phyloP scores from a whole-genome alignment of 1,284 basidiomycete species.

The Ustilago loliicola region DNA sequence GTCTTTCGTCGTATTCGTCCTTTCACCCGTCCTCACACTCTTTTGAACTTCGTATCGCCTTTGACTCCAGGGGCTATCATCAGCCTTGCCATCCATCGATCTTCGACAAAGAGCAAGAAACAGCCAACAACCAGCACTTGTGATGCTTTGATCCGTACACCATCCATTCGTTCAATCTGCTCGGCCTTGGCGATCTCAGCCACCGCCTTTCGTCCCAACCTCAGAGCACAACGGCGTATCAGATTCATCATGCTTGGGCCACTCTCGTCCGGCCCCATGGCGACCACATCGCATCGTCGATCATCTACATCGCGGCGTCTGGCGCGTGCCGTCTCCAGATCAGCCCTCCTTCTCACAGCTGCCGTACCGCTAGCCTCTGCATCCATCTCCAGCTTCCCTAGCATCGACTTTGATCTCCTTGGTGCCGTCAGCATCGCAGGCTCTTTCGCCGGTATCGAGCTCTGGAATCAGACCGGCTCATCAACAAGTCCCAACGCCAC shows the following conservation, averaged over 20 bases:
- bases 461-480: slow-evolving; percentile 55
- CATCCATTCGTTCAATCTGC: background rate
- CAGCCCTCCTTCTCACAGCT: slow-evolving; percentile 37
- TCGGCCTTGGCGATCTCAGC: background rate
- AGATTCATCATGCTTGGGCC: slow-evolving; percentile 8
- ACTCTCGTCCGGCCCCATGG: slow-evolving; percentile 10
- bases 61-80: background rate
- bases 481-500: slow-evolving; percentile 48
- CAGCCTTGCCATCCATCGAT: background rate
- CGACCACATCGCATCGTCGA: slow-evolving; percentile 18
- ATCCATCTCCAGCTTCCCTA: slow-evolving; percentile 51
- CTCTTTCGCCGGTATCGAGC: slow-evolving; percentile 60
- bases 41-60: background rate
- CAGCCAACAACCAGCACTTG: background rate
- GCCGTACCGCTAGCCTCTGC: slow-evolving; percentile 27
- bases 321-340: slow-evolving; percentile 23
- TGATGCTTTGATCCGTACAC: slow-evolving; percentile 21
- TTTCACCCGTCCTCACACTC: background rate
- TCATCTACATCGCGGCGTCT: slow-evolving; percentile 11
- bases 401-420: slow-evolving; percentile 65
- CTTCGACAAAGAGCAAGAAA: background rate
- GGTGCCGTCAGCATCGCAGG: slow-evolving; percentile 64
- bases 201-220: slow-evolving; percentile 2
- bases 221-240: background rate
- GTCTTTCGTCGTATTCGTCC: no score